phyloP scores from a whole-genome alignment of 257 asterid species.

The Apocynum venetum region DNA sequence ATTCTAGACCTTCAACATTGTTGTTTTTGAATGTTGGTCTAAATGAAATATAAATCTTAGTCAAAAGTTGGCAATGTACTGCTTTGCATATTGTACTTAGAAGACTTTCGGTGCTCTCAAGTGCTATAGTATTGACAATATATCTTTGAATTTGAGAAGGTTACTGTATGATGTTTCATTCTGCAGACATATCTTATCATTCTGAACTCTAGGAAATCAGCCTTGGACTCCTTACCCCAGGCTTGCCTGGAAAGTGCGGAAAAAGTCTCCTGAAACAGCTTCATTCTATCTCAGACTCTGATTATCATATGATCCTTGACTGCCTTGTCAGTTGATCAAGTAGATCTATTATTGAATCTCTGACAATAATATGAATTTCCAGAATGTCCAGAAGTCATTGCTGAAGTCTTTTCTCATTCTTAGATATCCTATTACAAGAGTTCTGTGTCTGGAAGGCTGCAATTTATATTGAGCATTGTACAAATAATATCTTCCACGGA shows the following conservation, averaged over 20 bases:
- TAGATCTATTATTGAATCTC: not conserved
- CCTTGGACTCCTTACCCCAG: too few relatives aligned
- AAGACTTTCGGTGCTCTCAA: not conserved
- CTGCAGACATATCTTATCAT: not conserved
- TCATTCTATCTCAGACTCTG: not conserved
- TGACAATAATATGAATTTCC: not conserved
- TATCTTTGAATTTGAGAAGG: not conserved
- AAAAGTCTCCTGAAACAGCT: not conserved
- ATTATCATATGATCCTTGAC: not conserved
- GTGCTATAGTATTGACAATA: not conserved
- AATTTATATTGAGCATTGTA: not conserved
- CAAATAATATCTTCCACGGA: not conserved
- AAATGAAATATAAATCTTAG: not conserved
- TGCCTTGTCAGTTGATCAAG: not conserved
- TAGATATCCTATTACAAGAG: not conserved
- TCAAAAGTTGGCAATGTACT: not conserved
- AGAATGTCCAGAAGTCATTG: not conserved
- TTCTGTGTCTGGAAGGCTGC: too few relatives aligned
- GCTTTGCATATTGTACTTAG: not conserved
- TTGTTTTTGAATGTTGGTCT: not conserved
- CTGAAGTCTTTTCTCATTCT: not conserved
- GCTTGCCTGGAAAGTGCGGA: not conserved
- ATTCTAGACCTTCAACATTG: not conserved
- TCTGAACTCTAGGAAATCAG: too few relatives aligned
- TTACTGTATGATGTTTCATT: not conserved